A percentile compares a stretch with the other conserved stretches of the same genome.
phyloP scores from a whole-genome alignment of 139 green algal species.

The Chlorella sp. region DNA sequence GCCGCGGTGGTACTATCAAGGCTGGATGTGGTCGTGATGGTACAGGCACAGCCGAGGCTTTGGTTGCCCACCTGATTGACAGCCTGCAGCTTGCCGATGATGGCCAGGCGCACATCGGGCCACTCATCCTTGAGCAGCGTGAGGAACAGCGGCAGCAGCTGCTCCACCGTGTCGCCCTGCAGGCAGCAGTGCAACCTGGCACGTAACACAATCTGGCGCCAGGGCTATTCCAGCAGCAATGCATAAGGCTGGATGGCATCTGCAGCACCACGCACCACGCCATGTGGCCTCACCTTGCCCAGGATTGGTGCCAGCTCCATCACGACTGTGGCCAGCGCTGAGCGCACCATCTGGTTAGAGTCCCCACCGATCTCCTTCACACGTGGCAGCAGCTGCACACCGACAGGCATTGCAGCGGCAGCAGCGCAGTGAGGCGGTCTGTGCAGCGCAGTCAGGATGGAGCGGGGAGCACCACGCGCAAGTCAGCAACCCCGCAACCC shows the following conservation, averaged over 20 bases:
- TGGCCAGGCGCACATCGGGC: slow-evolving; percentile 96
- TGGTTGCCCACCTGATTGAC: slow-evolving; percentile 74
- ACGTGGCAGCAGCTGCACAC: slow-evolving; percentile 73
- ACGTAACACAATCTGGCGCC: background rate
- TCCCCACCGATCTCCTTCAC: slow-evolving; percentile 89
- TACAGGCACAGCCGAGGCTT: background rate
- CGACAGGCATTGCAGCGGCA: too few species aligned
- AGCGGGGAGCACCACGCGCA: too few species aligned
- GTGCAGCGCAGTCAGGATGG: too few species aligned
- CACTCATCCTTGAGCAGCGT: slow-evolving; percentile 94
- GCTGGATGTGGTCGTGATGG: too few species aligned
- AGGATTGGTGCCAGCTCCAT: slow-evolving; percentile 96
- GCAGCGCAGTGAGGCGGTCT: too few species aligned
- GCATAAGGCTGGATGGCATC: background rate
- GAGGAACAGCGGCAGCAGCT: slow-evolving; percentile 96
- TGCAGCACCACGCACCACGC: background rate
- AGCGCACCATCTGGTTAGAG: slow-evolving; percentile 90
- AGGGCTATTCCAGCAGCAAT: background rate
- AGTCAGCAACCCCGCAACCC: too few species aligned
- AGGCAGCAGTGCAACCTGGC: background rate
- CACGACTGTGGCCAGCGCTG: slow-evolving; percentile 90
- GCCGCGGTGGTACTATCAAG: background rate
- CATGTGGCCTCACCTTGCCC: slow-evolving; percentile 56
- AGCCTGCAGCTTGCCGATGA: slow-evolving; percentile 98
- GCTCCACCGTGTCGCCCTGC: slow-evolving; percentile 81